phyloP scores from a whole-genome alignment of 2,329 filamentous ascomycete species.

The Geosmithia morbida region DNA sequence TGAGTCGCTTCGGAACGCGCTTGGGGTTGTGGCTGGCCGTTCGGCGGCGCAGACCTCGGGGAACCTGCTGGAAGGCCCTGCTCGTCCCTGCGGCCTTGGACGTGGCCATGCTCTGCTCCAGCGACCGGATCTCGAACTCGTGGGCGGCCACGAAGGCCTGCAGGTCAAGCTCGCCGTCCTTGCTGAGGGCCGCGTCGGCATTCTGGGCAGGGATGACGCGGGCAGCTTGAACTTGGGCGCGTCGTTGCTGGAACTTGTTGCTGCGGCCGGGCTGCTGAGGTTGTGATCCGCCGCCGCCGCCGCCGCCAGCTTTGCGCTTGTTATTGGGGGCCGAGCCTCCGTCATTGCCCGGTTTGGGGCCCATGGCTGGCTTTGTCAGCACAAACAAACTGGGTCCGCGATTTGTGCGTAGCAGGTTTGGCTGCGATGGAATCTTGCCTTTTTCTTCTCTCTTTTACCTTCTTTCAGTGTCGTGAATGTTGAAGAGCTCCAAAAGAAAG shows the following conservation, averaged over 20 bases:
- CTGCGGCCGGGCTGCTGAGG: conserved; percentile 7
- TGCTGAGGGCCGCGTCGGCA: conserved; percentile 30
- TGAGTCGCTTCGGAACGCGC: conserved; percentile 66
- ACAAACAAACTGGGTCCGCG: too few species aligned
- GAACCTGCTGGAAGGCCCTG: conserved; percentile 83
- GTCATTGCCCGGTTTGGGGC: background rate
- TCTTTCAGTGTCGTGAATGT: background rate
- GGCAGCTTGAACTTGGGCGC: conserved; percentile 29
- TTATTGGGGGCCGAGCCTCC: too few species aligned
- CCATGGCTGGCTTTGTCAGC: background rate
- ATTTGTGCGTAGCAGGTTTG: background rate
- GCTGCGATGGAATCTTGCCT: too few species aligned
- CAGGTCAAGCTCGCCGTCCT: conserved; percentile 71
- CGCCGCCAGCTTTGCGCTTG: background rate
- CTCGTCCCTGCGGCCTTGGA: conserved; percentile 48
- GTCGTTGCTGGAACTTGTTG: conserved; percentile 19
- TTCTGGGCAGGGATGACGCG: conserved; percentile 35
- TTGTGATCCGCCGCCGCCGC: conserved; percentile 5
- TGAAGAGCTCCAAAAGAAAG: background rate
- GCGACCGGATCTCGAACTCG: conserved; percentile 75
- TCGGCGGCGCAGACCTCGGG: conserved; percentile 66
- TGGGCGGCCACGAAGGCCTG: conserved; percentile 72
- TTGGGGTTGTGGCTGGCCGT: conserved; percentile 95
- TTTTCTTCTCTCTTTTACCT: background rate
- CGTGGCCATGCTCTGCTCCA: conserved; percentile 68